phyloP scores from a whole-genome alignment of 208 protist genomes.

The Leishmania major region DNA sequence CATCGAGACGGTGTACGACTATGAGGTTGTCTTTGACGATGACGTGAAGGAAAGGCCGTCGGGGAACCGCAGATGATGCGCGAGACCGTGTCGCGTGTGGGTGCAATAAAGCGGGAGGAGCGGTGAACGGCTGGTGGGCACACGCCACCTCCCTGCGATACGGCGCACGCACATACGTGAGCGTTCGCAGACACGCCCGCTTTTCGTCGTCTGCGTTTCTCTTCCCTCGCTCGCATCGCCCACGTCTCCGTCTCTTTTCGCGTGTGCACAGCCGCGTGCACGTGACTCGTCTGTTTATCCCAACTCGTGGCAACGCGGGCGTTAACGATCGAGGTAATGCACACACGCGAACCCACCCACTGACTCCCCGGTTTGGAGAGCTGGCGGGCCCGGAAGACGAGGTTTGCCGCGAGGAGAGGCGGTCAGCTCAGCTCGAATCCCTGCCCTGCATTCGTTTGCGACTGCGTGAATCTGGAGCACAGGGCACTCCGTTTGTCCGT shows the following conservation, averaged over 20 bases:
- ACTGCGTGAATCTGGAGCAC: not conserved
- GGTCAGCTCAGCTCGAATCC: not conserved
- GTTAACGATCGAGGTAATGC: no score
- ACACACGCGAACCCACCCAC: no score
- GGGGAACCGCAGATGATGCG: not conserved
- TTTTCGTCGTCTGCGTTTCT: not conserved
- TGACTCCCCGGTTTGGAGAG: no score
- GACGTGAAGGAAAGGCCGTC: conserved; percentile 6
- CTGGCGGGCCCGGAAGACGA: not conserved
- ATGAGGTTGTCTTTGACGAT: conserved; percentile 75
- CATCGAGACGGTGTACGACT: conserved; percentile 77
- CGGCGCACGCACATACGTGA: not conserved
- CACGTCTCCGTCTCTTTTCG: not conserved
- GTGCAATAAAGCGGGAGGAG: not conserved
- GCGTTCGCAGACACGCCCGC: not conserved
- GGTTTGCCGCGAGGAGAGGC: not conserved
- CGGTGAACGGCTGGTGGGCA: not conserved
- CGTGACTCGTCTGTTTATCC: not conserved
- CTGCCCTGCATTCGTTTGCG: not conserved
- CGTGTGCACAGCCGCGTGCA: not conserved
- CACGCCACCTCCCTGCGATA: not conserved
- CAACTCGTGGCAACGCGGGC: no score
- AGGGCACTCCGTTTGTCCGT: not conserved
- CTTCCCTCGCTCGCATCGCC: not conserved
- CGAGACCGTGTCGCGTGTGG: not conserved